Evolutionary conservation across 768 basidiomycete species (phyloP).

Genomic region (Lentinula sp.): DNA sequence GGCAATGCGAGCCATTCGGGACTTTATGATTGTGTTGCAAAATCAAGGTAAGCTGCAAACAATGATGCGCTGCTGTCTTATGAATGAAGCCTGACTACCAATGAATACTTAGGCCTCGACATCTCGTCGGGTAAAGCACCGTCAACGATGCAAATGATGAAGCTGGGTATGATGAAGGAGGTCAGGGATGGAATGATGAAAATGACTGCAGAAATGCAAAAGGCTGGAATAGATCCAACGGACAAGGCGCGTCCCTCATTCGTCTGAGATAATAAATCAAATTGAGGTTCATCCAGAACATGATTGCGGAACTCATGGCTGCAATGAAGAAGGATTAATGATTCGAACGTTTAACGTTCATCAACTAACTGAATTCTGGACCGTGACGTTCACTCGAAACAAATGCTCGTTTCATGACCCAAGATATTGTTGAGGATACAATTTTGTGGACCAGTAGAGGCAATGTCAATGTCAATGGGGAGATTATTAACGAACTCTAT

Average conservation of each 20-base stretch:
- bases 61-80: background rate
- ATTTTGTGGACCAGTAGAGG: too few relatives aligned
- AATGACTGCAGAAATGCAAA: conserved; percentile 44
- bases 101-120: conserved; percentile 37
- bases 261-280: background rate
- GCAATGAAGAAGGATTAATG: conserved; percentile 3
- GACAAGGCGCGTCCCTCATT: background rate
- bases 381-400: too few relatives aligned
- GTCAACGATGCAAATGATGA: conserved; percentile 47
- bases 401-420: too few relatives aligned
- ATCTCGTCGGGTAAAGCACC: conserved; percentile 34
- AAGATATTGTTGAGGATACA: too few relatives aligned
- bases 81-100: too few relatives aligned
- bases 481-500: too few relatives aligned
- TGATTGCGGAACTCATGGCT: conserved; percentile 3
- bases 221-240: conserved; percentile 49
- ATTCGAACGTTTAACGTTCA: too few relatives aligned
- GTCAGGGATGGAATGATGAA: conserved; percentile 42
- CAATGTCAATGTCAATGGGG: too few relatives aligned
- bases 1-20: conserved; percentile 40
- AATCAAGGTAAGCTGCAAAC: conserved; percentile 32
- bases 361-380: too few relatives aligned
- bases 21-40: conserved; percentile 38
- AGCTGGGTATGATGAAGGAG: conserved; percentile 44
- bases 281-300: background rate